Evolutionary conservation across 345 rosid genomes (phyloP), one percentile per base, ranked within the genome.

Genomic region (Aquilaria sinensis): DNA sequence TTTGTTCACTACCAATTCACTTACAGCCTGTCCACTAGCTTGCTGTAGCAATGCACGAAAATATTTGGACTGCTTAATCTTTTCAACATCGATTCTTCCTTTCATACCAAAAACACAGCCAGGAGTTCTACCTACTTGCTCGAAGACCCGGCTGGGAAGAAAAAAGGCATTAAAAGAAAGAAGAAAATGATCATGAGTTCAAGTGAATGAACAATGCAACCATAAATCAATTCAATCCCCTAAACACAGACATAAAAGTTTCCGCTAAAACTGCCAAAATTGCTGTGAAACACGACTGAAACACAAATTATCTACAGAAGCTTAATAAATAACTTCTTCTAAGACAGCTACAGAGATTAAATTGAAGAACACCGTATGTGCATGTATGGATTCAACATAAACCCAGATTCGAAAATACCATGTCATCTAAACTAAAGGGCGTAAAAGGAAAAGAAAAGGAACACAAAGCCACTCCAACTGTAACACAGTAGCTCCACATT

Each of bases 11-110:
- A 84, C 94, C 83, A 59, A 64, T 67, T 78, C 75, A 69, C 41
- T 65, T 16, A 4, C 62, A 70, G 57, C 64, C 57, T 62, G 71
- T 69, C 75, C 79, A 12, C 77, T 78, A 66, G 77, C 70, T 13
- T 85, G 84, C 67, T 78, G 77, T 60, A 77, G 73, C 68, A 74
- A 81, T 62, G 78, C 67, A 33, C 16, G 66, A 34, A 90, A 88
- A 73, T 78, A 70, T 37, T 84, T 83, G 15, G 99, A 90, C 66
- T 85, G 82, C 74, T 76, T 88, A 33, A 94, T 74, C 76, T 78
- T 85, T 46, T 81, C 94, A 60, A 82, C 51, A 60, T 86, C 80
- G 69, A 88, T 69, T 5, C 68, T 75, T 52, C 70, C 61, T 69
- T 74, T 78, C 67, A 59, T 77, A 68, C 78, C 58, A 78, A 90